Percentiles rank a stretch among this genome's conserved stretches.
Evolutionary conservation across 2,329 filamentous ascomycete genomes (phyloP).

Genomic region (Chrysosporium keratinophilum): DNA sequence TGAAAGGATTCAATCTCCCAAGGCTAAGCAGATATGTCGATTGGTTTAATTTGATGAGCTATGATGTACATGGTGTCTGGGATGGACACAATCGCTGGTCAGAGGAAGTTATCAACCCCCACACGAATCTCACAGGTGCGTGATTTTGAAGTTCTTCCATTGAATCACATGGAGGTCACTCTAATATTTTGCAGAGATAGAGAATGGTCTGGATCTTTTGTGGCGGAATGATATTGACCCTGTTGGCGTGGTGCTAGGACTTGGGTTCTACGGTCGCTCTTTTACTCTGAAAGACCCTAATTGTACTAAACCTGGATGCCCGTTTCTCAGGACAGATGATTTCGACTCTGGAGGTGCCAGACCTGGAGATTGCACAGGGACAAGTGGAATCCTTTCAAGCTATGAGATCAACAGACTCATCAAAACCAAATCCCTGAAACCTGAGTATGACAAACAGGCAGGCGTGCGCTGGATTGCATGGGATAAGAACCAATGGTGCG

Average conservation of each 20-base stretch:
- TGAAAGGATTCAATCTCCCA: slow-evolving; percentile 21
- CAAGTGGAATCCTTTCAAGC: slow-evolving; percentile 21
- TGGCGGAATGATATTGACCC: slow-evolving; percentile 23
- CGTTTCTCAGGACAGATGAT: slow-evolving; percentile 13
- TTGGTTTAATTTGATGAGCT: slow-evolving; percentile 24
- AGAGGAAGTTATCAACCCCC: slow-evolving; percentile 26
- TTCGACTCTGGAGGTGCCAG: slow-evolving; percentile 14
- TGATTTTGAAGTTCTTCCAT: slow-evolving; percentile 7
- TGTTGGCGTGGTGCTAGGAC: slow-evolving; percentile 28
- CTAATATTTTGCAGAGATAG: neutral
- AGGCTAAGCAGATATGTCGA: slow-evolving; percentile 16
- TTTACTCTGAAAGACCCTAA: slow-evolving; percentile 27
- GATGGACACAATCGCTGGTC: slow-evolving; percentile 17
- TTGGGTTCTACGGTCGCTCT: slow-evolving; percentile 41
- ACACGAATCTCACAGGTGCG: slow-evolving; percentile 5
- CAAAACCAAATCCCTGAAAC: neutral
- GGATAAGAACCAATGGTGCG: slow-evolving; percentile 6
- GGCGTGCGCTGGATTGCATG: slow-evolving; percentile 9
- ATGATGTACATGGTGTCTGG: slow-evolving; percentile 18
- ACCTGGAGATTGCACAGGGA: slow-evolving; percentile 23
- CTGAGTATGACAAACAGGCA: slow-evolving; percentile 4
- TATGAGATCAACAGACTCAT: slow-evolving; percentile 27
- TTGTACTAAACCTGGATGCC: slow-evolving; percentile 20
- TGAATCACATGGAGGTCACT: too few relatives aligned
- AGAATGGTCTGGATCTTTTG: slow-evolving; percentile 19